Evolutionary conservation across 176 grass and related monocot species (phyloP), one percentile per base, ranked within the genome.

Genomic region (Zoysia pacifica): DNA sequence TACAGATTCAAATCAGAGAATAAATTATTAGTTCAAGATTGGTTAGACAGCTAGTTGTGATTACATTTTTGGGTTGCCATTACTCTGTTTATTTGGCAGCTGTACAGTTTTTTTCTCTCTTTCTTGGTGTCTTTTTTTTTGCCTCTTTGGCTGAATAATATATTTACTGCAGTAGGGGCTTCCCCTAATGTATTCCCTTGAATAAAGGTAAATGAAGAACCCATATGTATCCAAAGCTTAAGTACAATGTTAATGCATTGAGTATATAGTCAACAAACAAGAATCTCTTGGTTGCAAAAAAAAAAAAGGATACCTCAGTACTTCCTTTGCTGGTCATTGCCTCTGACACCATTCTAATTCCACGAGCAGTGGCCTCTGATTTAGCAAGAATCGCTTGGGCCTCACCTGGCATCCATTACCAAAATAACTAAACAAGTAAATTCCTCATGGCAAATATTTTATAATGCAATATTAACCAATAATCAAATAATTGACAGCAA

Each of bases 321-420:
- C 96, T 91, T 41, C 96, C 96, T 74, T 93, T 74, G 51, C 81
- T 80, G 72, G 74, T 95, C 84, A 95, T 93, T 11, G 92, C 76
- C 37, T 86, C 75, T 36, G 92, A 95, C 62, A 95, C 80, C 79
- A 93, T n/a, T 54, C 82, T 90, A 20, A 99, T 89, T 51, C 92
- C 90, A 20, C 84, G 74, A 54, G 96, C 88, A 9, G 96, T 93
- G 62, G 92, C 96, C 74, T 81, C 68, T 67, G 96, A 99, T 70
- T 81, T 95, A 55, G 90, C 88, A 74, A 99, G 63, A 77, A 99
- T 94, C 1, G 90, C 96, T 88, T 93, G 86, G 75, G 96, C 90
- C 86, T 89, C 90, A 86, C 92, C 92, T 99, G 90, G 59, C 67
- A 65, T 68, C 43, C 45, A 81, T 85, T 60, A 66, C 50, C 38